Evolutionary conservation across 2,329 filamentous ascomycete genomes (phyloP).

Genomic region (Neocatenulostroma microsporum): DNA sequence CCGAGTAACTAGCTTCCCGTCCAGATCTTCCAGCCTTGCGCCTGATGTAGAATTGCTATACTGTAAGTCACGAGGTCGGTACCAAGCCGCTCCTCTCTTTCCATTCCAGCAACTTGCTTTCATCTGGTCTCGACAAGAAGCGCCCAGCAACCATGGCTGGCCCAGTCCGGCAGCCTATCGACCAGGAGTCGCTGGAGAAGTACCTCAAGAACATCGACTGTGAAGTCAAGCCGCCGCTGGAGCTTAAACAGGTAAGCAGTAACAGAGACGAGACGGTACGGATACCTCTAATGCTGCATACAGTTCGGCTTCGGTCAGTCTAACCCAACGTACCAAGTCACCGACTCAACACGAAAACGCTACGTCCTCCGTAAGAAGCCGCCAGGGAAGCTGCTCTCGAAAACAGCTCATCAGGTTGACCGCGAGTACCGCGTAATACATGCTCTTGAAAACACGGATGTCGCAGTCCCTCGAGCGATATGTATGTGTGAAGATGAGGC

Average conservation of each 20-base stretch:
- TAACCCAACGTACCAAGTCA: slow-evolving; percentile 93
- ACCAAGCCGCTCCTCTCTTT: too few relatives aligned
- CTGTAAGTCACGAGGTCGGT: too few relatives aligned
- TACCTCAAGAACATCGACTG: slow-evolving; percentile 17
- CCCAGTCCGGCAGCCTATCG: slow-evolving; percentile 75
- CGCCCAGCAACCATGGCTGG: too few relatives aligned
- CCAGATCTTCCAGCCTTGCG: too few relatives aligned
- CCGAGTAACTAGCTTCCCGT: too few relatives aligned
- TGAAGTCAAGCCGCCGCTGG: slow-evolving; percentile 73
- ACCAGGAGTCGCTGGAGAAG: slow-evolving; percentile 29
- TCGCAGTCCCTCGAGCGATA: slow-evolving; percentile 77
- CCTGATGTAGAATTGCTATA: too few relatives aligned
- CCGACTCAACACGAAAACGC: slow-evolving; percentile 54
- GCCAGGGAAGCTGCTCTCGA: slow-evolving; percentile 84
- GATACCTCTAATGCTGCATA: not conserved
- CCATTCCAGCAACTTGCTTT: too few relatives aligned
- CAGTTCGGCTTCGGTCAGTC: slow-evolving; percentile 97
- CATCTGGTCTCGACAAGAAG: too few relatives aligned
- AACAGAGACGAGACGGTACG: not conserved
- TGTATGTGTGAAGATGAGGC: slow-evolving; percentile 75
- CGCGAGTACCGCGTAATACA: slow-evolving; percentile 88
- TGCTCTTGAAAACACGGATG: slow-evolving; percentile 68
- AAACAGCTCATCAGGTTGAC: slow-evolving; percentile 93
- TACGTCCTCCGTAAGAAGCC: slow-evolving; percentile 97
- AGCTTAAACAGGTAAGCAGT: slow-evolving; percentile 70